Base-by-base conservation (phyloP, 495 filamentous ascomycete genomes). In the Penicillium ochrochloron region DNA sequence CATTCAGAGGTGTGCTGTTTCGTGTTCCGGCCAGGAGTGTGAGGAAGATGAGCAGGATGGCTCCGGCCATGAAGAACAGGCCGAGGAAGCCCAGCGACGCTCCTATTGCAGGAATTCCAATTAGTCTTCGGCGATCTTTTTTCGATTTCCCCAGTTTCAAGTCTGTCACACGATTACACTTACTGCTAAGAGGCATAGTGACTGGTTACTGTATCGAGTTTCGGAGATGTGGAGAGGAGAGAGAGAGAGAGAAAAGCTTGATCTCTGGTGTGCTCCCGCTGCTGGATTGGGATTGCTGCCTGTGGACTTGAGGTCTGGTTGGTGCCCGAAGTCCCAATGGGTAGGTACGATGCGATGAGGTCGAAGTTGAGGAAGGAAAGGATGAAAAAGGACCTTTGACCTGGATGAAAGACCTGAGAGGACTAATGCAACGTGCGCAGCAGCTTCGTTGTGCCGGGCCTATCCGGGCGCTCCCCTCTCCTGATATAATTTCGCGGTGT, bases 31-130 rank as follows among this genome's bases (percentile, higher is more conserved):
- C 91, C 29, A 97, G 84, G 53, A 97, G 80, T 58, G 92, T 84
- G 75, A 97, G 87, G 78, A 93, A 90, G 60, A 93, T 89, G 66
- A 97, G 76, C 46, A 96, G 79, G 59, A 92, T 76, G 31, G 91
- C 87, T 62, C 85, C 87, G 60, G 86, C 87, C 75, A 91, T 89
- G 68, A 97, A 86, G 75, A 96, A 76, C 61, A 94, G 85, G 76
- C 90, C 89, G 42, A 86, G 61, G 59, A 89, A 72, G 64, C 83
- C 83, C 67, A 89, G 69, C 48, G 80, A 55, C 31, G 74, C 76
- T 76, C 83, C 83, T 84, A 51, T 60, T 60, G 12, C 15, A 11
- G 6, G 10, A 33, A 25, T 25, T 19, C 27, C 61, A 21, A 31
- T 70, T 62, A 61, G 60, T 41, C 41, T 65, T 53, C 21, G 50